These are phyloP conservation scores for Larix sibirica DNA, from an alignment of 83 land plant species.

Conservation along the genomic window DNA sequence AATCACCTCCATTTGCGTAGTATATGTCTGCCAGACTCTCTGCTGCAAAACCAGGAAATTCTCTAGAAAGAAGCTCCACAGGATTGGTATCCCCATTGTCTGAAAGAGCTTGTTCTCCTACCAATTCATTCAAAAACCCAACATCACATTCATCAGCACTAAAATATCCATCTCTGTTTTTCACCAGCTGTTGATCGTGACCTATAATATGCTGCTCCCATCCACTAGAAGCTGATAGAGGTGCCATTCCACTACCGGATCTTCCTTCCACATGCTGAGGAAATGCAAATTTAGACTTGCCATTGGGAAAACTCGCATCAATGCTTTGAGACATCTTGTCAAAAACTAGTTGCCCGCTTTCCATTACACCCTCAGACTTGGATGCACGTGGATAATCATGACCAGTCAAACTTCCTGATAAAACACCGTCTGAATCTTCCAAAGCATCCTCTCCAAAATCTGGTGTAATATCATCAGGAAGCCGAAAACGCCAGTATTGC, in stretches of 20 bases:
- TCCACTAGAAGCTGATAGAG: conserved; percentile 19
- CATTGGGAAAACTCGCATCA: conserved; percentile 18
- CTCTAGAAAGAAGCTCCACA: conserved; percentile 53
- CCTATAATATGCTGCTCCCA: conserved; percentile 38
- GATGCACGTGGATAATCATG: conserved; percentile 35
- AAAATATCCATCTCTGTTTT: conserved; percentile 27
- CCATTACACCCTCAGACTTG: conserved; percentile 25
- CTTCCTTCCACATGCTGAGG: conserved; percentile 36
- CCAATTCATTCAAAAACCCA: conserved; percentile 30
- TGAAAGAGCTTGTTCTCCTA: conserved; percentile 18
- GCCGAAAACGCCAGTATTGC: conserved; percentile 77
- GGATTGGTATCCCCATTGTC: conserved; percentile 34
- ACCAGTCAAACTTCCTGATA: conserved; percentile 42
- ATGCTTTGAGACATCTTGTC: conserved; percentile 25
- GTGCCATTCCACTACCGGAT: conserved; percentile 22
- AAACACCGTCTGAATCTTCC: conserved; percentile 28
- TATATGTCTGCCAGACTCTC: conserved; percentile 83
- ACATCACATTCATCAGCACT: conserved; percentile 28
- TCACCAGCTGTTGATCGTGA: conserved; percentile 31
- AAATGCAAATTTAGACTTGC: conserved; percentile 28
- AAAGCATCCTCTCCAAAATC: conserved; percentile 66
- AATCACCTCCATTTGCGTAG: conserved; percentile 68
- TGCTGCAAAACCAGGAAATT: conserved; percentile 83
- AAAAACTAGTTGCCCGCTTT: conserved; percentile 23
- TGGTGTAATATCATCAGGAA: conserved; percentile 91